phyloP scores from a whole-genome alignment of 2,329 filamentous ascomycete species.

The Aspergillus alliaceus region DNA sequence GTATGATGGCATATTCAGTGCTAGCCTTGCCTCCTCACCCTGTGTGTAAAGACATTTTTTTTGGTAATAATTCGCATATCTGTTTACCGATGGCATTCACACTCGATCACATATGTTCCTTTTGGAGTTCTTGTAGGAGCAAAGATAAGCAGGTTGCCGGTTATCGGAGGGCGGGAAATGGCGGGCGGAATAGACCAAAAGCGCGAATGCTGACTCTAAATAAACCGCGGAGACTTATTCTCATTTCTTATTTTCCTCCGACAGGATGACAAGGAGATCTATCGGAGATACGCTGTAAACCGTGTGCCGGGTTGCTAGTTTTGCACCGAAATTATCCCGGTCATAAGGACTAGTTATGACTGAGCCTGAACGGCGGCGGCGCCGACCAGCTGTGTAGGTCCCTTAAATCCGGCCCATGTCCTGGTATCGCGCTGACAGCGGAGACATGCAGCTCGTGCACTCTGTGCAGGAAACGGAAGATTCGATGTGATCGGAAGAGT shows the following conservation, averaged over 20 bases:
- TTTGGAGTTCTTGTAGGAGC: too few relatives aligned
- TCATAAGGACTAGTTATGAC: conserved; percentile 16
- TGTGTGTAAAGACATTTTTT: neutral
- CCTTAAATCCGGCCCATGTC: neutral
- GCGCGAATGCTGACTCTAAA: conserved; percentile 20
- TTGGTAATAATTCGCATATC: neutral
- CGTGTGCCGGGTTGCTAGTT: neutral
- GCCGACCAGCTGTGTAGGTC: conserved; percentile 48
- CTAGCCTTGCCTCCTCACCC: neutral
- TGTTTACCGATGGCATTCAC: too few relatives aligned
- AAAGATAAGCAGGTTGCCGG: neutral
- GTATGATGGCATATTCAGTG: neutral
- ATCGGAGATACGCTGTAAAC: neutral
- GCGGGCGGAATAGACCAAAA: conserved; percentile 20
- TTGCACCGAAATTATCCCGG: neutral
- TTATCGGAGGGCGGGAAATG: conserved; percentile 25
- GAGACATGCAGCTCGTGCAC: conserved; percentile 50
- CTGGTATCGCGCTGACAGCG: conserved; percentile 10
- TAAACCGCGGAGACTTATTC: neutral
- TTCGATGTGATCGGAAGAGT: conserved; percentile 59
- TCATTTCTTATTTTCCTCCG: neutral
- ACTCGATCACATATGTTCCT: too few relatives aligned
- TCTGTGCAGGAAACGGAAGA: conserved; percentile 61
- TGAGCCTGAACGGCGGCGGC: conserved; percentile 37
- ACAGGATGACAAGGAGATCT: neutral